Base-by-base conservation (phyloP, 2,329 filamentous ascomycete species). In the Chaetothyriales sp. region DNA sequence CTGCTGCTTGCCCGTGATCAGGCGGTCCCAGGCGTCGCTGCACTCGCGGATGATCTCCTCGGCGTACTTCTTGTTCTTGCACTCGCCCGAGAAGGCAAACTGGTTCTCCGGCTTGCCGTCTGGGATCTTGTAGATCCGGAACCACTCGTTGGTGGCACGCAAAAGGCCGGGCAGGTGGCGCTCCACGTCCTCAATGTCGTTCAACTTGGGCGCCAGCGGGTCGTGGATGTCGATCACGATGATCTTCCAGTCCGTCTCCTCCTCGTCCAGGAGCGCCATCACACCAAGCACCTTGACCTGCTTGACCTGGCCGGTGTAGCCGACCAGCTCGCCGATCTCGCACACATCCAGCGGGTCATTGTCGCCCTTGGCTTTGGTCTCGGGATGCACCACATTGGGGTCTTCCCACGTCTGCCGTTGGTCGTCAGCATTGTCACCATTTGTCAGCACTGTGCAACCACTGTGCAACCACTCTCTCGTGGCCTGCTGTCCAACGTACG, bases 71-170 rank as follows among this genome's bases (percentile, higher is more conserved):
- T 89, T 94, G 84, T 98, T 98, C 85, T 98, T 98, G 86, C 90
- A 97, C 80, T 98, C 92, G 77, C 92, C 92, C 55, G 89, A 95
- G 79, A 98, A 98, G 66, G 92, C 92, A 69, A 98, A 98, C 77
- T 97, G 92, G 83, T 98, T 98, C 85, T 98, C 92, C 65, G 90
- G 89, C 89, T 98, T 98, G 79, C 92, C 92, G 69, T 98, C 92
- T 69, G 92, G 92, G 74, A 98, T 98, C 81, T 98, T 98, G 85
- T 98, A 98, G 82, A 98, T 98, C 73, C 92, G 89, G 89, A 98
- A 98, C 92, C 92, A 98, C 79, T 98, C 92, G 69, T 98, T 98
- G 69, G 90, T 97, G 68, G 92, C 92, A 63, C 92, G 86, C 70
- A 98, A 81, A 55, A 98, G 87, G 64, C 92, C 92, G 56, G 92